Conservation (phyloP, 129 eudicot genomes). For the Apium graveolens region DNA sequence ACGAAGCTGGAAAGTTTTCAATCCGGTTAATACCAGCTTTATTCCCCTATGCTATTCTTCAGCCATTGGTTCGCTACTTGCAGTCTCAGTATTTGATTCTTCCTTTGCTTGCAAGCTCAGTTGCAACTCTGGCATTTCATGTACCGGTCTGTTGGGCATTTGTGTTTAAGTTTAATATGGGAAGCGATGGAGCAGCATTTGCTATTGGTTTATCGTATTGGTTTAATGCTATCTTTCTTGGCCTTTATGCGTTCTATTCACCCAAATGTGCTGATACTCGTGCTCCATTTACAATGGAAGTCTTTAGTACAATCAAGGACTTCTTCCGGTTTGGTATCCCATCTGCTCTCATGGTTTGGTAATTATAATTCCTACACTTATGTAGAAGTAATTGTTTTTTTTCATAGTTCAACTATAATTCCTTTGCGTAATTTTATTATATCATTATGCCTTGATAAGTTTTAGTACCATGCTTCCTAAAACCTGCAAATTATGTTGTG, state of each 20-base stretch:
- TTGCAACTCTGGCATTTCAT: conserved; percentile 23
- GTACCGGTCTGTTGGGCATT: conserved; percentile 26
- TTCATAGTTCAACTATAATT: neutral
- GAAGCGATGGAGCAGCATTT: conserved; percentile 33
- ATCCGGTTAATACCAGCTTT: conserved; percentile 25
- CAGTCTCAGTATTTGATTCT: conserved; percentile 31
- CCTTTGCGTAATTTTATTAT: neutral
- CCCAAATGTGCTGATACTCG: conserved; percentile 28
- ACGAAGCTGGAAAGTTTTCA: conserved; percentile 29
- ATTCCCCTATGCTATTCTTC: conserved; percentile 29
- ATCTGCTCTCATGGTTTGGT: conserved; percentile 42
- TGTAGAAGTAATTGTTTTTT: neutral
- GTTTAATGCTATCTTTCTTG: conserved; percentile 27
- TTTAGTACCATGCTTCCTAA: neutral
- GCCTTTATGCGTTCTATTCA: conserved; percentile 22
- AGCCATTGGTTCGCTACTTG: conserved; percentile 25
- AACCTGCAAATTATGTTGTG: neutral
- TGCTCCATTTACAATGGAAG: conserved; percentile 21
- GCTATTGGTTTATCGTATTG: conserved; percentile 24
- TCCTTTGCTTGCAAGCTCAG: conserved; percentile 28
- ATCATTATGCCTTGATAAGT: no score
- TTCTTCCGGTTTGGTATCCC: conserved; percentile 36
- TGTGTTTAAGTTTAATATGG: conserved; percentile 25
- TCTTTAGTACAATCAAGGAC: conserved; percentile 16
- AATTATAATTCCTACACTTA: conserved; percentile 1